Percentiles rank a stretch among this genome's conserved stretches.
Evolutionary conservation across 2,329 filamentous ascomycete genomes (phyloP).

Genomic region (Alternaria metachromatica): DNA sequence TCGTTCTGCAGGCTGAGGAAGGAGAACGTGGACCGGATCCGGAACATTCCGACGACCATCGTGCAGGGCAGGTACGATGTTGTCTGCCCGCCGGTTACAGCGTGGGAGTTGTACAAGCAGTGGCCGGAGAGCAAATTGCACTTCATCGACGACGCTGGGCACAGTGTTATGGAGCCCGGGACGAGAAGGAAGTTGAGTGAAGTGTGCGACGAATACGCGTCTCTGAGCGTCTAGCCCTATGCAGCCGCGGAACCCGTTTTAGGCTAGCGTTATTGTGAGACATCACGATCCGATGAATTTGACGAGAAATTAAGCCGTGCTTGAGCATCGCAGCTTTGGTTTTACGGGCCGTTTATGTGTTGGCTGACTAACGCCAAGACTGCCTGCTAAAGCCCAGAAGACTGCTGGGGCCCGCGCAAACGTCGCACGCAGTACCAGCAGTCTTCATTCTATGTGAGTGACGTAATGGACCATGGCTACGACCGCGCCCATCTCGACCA

Average conservation of each 20-base stretch:
- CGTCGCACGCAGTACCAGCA: not conserved
- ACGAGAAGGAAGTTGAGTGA: slow-evolving; percentile 35
- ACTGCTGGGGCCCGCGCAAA: not conserved
- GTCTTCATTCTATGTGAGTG: not conserved
- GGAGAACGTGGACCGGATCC: slow-evolving; percentile 46
- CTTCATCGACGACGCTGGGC: slow-evolving; percentile 45
- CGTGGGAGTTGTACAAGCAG: slow-evolving; percentile 53
- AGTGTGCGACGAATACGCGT: slow-evolving; percentile 32
- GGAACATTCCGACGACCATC: slow-evolving; percentile 49
- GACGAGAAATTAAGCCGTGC: not conserved
- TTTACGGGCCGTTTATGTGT: not conserved
- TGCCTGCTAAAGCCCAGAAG: not conserved
- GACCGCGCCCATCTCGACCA: not conserved
- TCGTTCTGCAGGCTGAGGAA: slow-evolving; percentile 20
- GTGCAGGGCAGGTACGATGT: slow-evolving; percentile 57
- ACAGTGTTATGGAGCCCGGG: slow-evolving; percentile 39
- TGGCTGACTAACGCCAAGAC: not conserved
- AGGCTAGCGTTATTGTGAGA: not conserved
- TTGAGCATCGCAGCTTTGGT: not conserved
- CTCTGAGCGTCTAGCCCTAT: not conserved
- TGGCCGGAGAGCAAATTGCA: slow-evolving; percentile 45
- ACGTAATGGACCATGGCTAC: not conserved
- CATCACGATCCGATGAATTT: not conserved
- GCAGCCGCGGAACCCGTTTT: not conserved
- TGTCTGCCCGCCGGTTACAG: slow-evolving; percentile 53